Base-by-base conservation (phyloP, 805 yeast genomes). In the Scheffersomyces spartinae region DNA sequence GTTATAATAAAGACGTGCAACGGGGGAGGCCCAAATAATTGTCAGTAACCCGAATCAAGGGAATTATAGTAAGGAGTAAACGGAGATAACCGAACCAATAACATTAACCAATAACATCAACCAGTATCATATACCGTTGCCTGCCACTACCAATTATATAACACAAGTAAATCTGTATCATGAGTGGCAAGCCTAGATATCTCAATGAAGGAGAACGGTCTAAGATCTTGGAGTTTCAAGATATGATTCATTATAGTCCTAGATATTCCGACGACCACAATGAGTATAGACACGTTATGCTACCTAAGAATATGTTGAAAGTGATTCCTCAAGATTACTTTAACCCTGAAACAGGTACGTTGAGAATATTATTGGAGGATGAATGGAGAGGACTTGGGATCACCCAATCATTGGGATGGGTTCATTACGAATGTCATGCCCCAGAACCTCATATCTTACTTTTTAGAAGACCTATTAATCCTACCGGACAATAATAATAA, bases 321-420 rank as follows among this genome's bases (percentile, higher is more conserved):
- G 83, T 74, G 17, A 84, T 93, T 30, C 98, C 98, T 7, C 72
- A 77, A 21, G 98, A 93, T 47, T 93, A 86, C 47, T 91, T 91
- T 64, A 78, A 80, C 44, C 74, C 85, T 2, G 94, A 86, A 31
- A 83, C 94, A 2, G 97, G 97, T 4, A 91, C 98, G 0, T 64
- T 91, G 40, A 74, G 95, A 38, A 83, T 91, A 22, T 59, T 91
- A 20, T 55, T 80, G 25, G 99, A 91, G 51, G 97, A 91, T 39
- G 99, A 91, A 54, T 91, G 99, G 99, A 68, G 99, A 51, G 97
- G 96, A 1, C 60, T 91, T 25, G 99, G 99, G 3, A 85, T 91
- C 43, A 91, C 97, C 5, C 99, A 91, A 52, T 81, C 94, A 18
- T 61, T 91, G 33, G 98, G 98, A 1, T 91, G 98, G 98, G 91